Evolutionary conservation across 345 rosid genomes (phyloP).

Genomic region (Lenwebbia sp.): DNA sequence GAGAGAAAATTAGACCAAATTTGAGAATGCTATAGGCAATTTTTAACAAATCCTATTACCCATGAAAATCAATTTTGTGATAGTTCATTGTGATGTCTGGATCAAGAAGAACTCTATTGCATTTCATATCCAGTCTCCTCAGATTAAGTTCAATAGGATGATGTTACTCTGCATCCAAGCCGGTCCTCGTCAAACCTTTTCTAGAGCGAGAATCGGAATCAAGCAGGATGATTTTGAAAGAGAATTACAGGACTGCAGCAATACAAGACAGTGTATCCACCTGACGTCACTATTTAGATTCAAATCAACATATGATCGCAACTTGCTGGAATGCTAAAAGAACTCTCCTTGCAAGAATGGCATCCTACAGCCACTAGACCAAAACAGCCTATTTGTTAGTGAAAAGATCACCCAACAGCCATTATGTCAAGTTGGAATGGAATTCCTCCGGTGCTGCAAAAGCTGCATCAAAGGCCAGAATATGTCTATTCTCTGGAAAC

Average conservation of each 20-base stretch:
- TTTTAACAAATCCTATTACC: not conserved
- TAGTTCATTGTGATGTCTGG: not conserved
- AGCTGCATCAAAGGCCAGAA: constrained; percentile 74
- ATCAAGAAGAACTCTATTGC: not conserved
- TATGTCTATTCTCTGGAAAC: constrained; percentile 50
- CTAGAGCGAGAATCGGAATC: not conserved
- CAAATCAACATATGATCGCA: not conserved
- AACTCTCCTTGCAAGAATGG: not conserved
- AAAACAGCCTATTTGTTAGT: not conserved
- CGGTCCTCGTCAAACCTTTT: not conserved
- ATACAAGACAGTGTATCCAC: not conserved
- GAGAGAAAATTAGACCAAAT: not conserved
- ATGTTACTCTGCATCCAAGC: not conserved
- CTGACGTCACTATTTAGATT: not conserved
- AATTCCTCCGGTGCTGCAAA: constrained; percentile 23
- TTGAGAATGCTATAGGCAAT: not conserved
- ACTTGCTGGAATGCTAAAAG: not conserved
- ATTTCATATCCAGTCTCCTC: not conserved
- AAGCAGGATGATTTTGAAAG: not conserved
- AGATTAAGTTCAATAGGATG: not conserved
- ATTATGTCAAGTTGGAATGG: constrained; percentile 10
- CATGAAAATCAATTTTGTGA: not conserved
- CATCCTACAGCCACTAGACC: not conserved
- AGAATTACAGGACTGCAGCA: not conserved
- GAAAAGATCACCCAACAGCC: not conserved